Base-by-base conservation (phyloP, 169 alveolate species). In the Cryptosporidium sp. region DNA sequence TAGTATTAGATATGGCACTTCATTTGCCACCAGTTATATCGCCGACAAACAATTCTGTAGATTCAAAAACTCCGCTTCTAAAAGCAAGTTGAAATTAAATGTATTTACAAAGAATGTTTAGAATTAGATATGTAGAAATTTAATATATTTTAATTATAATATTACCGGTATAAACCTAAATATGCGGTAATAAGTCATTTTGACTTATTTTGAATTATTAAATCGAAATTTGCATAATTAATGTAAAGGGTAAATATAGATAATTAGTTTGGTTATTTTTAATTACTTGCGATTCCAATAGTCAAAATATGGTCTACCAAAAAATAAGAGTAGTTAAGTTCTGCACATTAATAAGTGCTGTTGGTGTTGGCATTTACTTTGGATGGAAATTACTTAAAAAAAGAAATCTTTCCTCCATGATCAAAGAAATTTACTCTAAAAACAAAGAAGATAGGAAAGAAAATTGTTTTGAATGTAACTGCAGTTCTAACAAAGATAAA, bases 1-100 rank as follows among this genome's bases (percentile, higher is more conserved):
- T 80, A 21, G 89, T 80, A n/a, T 31, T 80, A 80, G 89, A 80
- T 62, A 80, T 80, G 89, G 89, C 89, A 41, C 89, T 80, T 62
- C 89, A 80, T 43, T 23, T 80, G 35, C 89, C 89, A 80, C 75
- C 89, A 6, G 75, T 62, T 3, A 62, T 62, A 62, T 33, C 75
- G 26, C 75, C 75, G 21, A 80, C 73, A 37, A 65, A 65, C 18
- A 58, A 26, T 41, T 62, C 89, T 21, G 10, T 23, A 26, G 75
- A 62, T 14, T 18, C 8, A 18, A 26, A 31, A 39, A n/a, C 73
- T 16, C 73, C 89, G 26, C 75, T 65, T 43, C 26, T 80, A 23
- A 80, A 62, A 61, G 51, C 29, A n/a, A 41, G 67, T 39, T 43
- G 21, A 29, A 31, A n/a, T 31, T 65, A 65, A 9, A 65, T 12